A percentile compares a stretch with the other conserved stretches of the same genome.
Conservation (phyloP, 192 early-diverging fungal species). For the Phlyctochytrium planicorne region DNA sequence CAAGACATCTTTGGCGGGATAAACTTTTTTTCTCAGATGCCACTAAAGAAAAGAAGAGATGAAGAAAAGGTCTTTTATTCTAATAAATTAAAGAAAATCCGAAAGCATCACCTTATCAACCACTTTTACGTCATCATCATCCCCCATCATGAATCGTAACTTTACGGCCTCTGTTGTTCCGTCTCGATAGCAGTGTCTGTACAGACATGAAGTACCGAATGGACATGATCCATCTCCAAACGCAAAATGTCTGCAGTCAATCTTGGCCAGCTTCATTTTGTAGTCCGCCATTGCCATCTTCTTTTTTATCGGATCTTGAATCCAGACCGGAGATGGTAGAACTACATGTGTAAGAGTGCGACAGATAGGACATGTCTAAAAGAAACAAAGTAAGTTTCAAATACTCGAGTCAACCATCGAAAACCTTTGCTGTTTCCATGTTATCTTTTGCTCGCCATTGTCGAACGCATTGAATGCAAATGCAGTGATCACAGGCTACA, state of each 20-base stretch:
- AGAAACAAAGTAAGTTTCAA: not conserved
- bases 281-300: constrained; percentile 42
- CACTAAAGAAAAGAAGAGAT: too few species aligned
- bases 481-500: constrained; percentile 52
- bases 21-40: not conserved
- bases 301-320: constrained; percentile 30
- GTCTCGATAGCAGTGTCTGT: constrained; percentile 43
- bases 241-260: constrained; percentile 52
- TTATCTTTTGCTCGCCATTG: constrained; percentile 47
- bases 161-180: constrained; percentile 35
- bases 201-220: constrained; percentile 53
- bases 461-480: constrained; percentile 49
- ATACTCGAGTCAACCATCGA: not conserved
- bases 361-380: constrained; percentile 53
- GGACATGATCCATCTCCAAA: constrained; percentile 50
- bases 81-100: constrained; percentile 45
- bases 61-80: too few species aligned
- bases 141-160: constrained; percentile 36
- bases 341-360: constrained; percentile 46
- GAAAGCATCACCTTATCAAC: constrained; percentile 35
- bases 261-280: constrained; percentile 37
- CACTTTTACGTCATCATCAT: constrained; percentile 31
- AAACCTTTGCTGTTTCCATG: constrained; percentile 48
- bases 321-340: constrained; percentile 47
- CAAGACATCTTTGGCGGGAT: not conserved